Percentiles rank a stretch among this genome's conserved stretches.
Evolutionary conservation across 2,329 filamentous ascomycete genomes (phyloP).

Genomic region (Leptographium procerum): DNA sequence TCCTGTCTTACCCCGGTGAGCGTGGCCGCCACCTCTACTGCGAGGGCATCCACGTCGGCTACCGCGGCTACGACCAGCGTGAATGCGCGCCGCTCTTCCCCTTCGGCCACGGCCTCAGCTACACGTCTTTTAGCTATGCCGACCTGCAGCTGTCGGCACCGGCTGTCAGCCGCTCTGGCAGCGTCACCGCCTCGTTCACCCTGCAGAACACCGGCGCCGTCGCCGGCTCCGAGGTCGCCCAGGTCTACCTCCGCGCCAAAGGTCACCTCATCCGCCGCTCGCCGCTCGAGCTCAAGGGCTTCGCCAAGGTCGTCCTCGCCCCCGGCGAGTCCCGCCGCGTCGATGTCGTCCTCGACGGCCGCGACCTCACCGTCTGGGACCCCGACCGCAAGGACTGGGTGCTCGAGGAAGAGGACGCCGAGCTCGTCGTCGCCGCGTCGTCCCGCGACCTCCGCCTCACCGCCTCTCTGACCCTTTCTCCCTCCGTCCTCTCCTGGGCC

Average conservation of each 20-base stretch:
- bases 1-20: slow-evolving; percentile 62
- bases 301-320: neutral
- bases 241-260: slow-evolving; percentile 22
- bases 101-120: slow-evolving; percentile 71
- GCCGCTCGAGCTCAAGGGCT: slow-evolving; percentile 3
- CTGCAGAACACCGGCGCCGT: slow-evolving; percentile 45
- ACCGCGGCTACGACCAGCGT: slow-evolving; percentile 65
- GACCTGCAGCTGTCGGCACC: slow-evolving; percentile 12
- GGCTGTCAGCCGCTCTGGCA: slow-evolving; percentile 9
- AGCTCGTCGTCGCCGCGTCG: neutral
- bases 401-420: neutral
- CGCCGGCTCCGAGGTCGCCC: slow-evolving; percentile 39
- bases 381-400: neutral
- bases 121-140: slow-evolving; percentile 52
- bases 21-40: slow-evolving; percentile 44
- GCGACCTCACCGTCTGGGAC: slow-evolving; percentile 3
- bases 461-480: neutral
- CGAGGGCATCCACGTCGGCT: slow-evolving; percentile 71
- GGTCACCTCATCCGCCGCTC: neutral
- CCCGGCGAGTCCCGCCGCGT: slow-evolving; percentile 1
- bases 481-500: neutral
- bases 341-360: neutral
- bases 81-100: slow-evolving; percentile 56
- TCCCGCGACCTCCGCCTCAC: neutral
- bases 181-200: slow-evolving; percentile 32